Evolutionary conservation across 768 basidiomycete species (phyloP), one percentile per base, ranked within the genome.

Genomic region (Suillus alpinus): DNA sequence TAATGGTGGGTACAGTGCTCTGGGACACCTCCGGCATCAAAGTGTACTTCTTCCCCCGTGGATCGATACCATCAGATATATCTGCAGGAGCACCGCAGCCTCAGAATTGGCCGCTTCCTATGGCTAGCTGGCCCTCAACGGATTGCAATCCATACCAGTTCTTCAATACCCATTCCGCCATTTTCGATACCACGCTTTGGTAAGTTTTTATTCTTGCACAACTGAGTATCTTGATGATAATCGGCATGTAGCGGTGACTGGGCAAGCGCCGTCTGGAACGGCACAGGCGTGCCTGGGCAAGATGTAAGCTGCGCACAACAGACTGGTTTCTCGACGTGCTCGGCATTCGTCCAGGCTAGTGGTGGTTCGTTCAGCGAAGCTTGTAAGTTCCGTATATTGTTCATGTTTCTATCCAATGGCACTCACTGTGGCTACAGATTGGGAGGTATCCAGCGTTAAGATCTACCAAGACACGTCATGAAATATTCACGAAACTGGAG

Each of bases 121-220:
- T 85, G 73, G 95, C 92, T 16, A 80, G 79, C 69, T 96, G 91
- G 88, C 86, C 93, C 1, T 84, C 92, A 7, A 76, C 80, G 37
- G 72, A 77, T 34, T 97, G 95, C 73, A 78, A 88, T 69, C 91
- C 93, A 20, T 88, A 84, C 77, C 72, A 83, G 66, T 94, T 83
- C 80, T 96, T 96, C 78, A 80, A 81, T 62, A 76, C 86, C 59
- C 90, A 96, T 70, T 82, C 81, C 46, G 84, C 81, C 39, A 92
- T 95, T 68, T 92, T 95, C 66, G 89, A 94, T 70, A 94, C 90
- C 39, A 94, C 93, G 20, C 77, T 95, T 56, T 93, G 92, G 87
- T 89, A 69, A 57, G 65, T 65, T 59, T 53, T 63, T 65, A 46
- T 60, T 62, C 55, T 52, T 32, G 14, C 59, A 37, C 18, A 40